These are phyloP conservation scores for Trypanosomatidae sp. DNA, from an alignment of 208 protist species.

Conservation along the genomic window DNA sequence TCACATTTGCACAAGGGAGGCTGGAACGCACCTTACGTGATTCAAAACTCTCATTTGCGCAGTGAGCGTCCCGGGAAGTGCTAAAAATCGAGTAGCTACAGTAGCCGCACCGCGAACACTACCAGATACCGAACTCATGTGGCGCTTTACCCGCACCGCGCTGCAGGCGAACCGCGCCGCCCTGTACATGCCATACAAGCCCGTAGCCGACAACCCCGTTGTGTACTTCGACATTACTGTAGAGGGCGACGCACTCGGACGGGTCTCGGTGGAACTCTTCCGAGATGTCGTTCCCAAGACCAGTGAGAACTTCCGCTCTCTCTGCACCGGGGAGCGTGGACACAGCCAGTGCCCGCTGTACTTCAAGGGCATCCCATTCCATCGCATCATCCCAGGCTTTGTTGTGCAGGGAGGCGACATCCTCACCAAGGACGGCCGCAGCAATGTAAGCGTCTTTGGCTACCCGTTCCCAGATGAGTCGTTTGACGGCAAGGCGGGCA, in stretches of 20 bases:
- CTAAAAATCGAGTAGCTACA: no score
- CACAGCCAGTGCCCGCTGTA: constrained; percentile 56
- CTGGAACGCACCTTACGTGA: no score
- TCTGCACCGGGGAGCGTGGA: constrained; percentile 93
- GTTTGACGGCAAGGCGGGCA: constrained; percentile 91
- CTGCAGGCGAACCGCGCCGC: constrained; percentile 25
- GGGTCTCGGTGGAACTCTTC: constrained; percentile 94
- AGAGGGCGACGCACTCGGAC: constrained; percentile 70
- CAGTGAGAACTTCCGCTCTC: constrained; percentile 93
- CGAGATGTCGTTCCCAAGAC: constrained; percentile 91
- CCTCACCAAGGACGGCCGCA: constrained; percentile 89
- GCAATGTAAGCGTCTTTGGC: constrained; percentile 95
- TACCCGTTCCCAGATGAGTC: constrained; percentile 94
- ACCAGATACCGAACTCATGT: no score
- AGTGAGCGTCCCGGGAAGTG: no score
- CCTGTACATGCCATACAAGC: constrained; percentile 63
- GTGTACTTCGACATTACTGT: constrained; percentile 89
- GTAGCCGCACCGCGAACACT: no score
- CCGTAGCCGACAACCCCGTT: constrained; percentile 62
- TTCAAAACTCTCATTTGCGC: no score
- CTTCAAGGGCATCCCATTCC: constrained; percentile 95
- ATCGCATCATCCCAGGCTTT: constrained; percentile 95
- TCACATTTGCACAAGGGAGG: no score
- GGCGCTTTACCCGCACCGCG: constrained; percentile 10
- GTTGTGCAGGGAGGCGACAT: constrained; percentile 97